Base-by-base conservation (phyloP, 1,284 basidiomycete species). In the Cystobasidium sp. region DNA sequence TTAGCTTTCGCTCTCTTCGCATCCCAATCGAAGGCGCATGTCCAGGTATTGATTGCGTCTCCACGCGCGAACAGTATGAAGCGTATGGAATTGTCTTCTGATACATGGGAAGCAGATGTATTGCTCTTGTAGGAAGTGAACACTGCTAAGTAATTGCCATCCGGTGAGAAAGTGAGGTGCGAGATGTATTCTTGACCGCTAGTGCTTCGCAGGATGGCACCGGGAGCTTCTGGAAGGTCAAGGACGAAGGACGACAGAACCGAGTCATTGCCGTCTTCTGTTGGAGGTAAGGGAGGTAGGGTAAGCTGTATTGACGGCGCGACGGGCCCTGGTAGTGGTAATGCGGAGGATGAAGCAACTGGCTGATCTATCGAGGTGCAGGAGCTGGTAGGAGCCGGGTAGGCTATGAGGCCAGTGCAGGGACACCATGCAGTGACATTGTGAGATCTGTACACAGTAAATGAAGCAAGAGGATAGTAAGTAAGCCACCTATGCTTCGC, bases 361-460 rank as follows among this genome's bases (percentile, higher is more conserved):
- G 66, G 53, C 8, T 68, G 53, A 20, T 46, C 3, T 8, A 24
- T n/a, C 3, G 9, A 59, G 14, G 14, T n/a, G 37, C 5, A 14
- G 9, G 49, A n/a, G 49, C 6, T 14, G 7, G 22, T 5, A 53
- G 49, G 59, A 43, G 69, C 44, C 55, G 69, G 69, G 22, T 44
- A 62, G 39, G 70, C 70, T 12, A 66, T 46, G 56, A 73, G 62
- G 49, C 70, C 70, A 39, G 70, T 65, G 3, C 20, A 20, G 24
- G 62, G 18, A n/a, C 62, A 73, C 70, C 70, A 73, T 53, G 69
- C 58, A 5, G 69, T 58, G 58, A 69, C 24, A 5, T 20, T 59
- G 39, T 69, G 46, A 2, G 5, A 14, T 22, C 55, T 56, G 24
- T 41, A 9, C 37, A 51, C 3, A 6, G 39, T 44, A 65, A 1